Base-by-base conservation (phyloP, 805 yeast species). In the Kodamaea sagamina region DNA sequence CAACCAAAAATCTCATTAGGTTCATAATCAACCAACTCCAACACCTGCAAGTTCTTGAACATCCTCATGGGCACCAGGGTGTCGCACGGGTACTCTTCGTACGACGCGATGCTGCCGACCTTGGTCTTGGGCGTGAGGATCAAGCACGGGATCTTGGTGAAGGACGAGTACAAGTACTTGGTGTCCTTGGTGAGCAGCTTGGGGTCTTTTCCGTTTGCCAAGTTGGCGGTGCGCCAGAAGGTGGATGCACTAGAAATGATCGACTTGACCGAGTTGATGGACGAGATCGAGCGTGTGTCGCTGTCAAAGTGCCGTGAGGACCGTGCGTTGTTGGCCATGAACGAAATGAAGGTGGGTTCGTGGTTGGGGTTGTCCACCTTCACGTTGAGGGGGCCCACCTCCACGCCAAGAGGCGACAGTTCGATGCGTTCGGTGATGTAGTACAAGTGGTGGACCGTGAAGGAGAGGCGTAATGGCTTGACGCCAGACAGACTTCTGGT, bases 61-160 rank as follows among this genome's bases (percentile, higher is more conserved):
- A 78, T 69, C 29, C 64, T 65, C n/a, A 82, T 57, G 2, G 88
- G 87, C 6, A 83, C 82, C 4, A 84, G 74, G 3, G 86, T 80
- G 53, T 82, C 88, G 57, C 83, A 81, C 0, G 87, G 88, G 55
- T 77, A 82, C 55, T 82, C 87, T 53, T 82, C 86, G 57, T 80
- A 82, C 2, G 82, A 81, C 39, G 69, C 73, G 21, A 82, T 81
- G 34, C 78, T 63, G 48, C 70, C 75, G 12, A 83, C 75, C 47
- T 79, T 79, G 5, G 79, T 70, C 47, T 79, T 83, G 8, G 83
- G 82, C 9, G 82, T 75, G 43, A 82, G 57, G 26, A 84, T 63
- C 39, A 82, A 67, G 55, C 86, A 80, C 0, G 88, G 87, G 19
- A 82, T 65, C 49, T 81, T 81, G 3, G 85, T 77, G 58, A 82